Evolutionary conservation across 306 rosid species (phyloP).

Genomic region (Lotus japonicus): DNA sequence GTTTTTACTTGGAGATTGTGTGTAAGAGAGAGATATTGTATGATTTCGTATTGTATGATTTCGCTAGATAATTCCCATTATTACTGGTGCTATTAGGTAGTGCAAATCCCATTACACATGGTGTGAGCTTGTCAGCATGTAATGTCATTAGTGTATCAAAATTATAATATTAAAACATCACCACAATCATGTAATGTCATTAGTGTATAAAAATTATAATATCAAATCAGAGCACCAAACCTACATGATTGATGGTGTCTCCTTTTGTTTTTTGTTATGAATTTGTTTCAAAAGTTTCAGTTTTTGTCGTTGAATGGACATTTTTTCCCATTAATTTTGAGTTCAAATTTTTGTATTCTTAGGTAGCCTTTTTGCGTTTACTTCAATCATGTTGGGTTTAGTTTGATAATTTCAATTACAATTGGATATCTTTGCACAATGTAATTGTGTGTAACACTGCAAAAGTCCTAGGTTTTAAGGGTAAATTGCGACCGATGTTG

Average conservation of each 20-base stretch:
- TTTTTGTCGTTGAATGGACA: not conserved
- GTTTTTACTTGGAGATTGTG: too few relatives aligned
- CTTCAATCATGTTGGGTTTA: not conserved
- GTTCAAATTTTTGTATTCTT: not conserved
- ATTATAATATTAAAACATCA: too few relatives aligned
- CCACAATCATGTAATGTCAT: too few relatives aligned
- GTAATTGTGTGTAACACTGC: not conserved
- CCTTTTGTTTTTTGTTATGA: not conserved
- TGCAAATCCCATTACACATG: too few relatives aligned
- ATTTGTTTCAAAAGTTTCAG: conserved; percentile 6
- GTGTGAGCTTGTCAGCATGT: too few relatives aligned
- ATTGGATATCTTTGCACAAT: not conserved
- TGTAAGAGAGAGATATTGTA: too few relatives aligned
- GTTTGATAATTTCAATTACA: not conserved
- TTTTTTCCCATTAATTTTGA: not conserved
- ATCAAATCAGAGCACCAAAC: too few relatives aligned
- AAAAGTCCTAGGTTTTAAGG: not conserved
- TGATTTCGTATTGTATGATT: too few relatives aligned
- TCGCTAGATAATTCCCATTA: too few relatives aligned
- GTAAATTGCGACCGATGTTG: not conserved
- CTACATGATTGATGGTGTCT: not conserved
- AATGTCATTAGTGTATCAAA: too few relatives aligned
- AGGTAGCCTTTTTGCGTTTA: not conserved
- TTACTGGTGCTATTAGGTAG: too few relatives aligned
- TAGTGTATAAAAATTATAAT: too few relatives aligned